Evolutionary conservation across 495 filamentous ascomycete genomes (phyloP), one percentile per base, ranked within the genome.

Genomic region (Saxophila tyrrhenica): DNA sequence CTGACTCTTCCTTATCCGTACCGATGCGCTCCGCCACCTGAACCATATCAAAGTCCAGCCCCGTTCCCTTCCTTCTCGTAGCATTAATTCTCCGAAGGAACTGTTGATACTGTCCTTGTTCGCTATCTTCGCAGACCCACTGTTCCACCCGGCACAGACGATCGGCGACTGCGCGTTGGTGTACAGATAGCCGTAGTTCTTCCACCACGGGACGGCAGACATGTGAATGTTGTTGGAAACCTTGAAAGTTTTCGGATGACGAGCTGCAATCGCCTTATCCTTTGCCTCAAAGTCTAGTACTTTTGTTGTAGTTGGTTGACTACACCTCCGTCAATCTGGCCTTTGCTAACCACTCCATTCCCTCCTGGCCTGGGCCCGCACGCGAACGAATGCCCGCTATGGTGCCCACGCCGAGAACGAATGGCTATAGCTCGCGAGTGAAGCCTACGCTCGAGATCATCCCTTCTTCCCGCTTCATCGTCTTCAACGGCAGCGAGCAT

Each of bases 401-500:
- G 48, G 48, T 39, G 3, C 48, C 48, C 25, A 35, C 48, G 15
- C 48, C 48, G 13, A 22, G 48, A 20, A 9, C 25, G 10, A 50
- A 16, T 19, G 48, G 48, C 24, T 13, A 51, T 35, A 25, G 7
- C 23, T 22, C 45, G 23, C 48, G 19, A 39, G 17, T 49, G 3
- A 55, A 48, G 50, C 57, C 61, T 22, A 55, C 56, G 13, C 58
- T 69, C 48, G 65, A 67, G 42, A 65, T 66, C 42, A 69, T 69
- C 17, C 69, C 65, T 19, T 57, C 65, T 51, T 60, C 60, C 13
- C 58, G 62, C 17, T 70, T 68, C 57, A 62, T 72, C 21, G 64
- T 70, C 46, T 66, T 72, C 59, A 54, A 66, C 51, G 69, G 69
- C 55, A 50, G 59, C 48, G 57, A 64, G 51, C 55, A 62, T 22